A percentile compares a stretch with the other conserved stretches of the same genome.
These are phyloP conservation scores for Saccharomycopsis sp. DNA, from an alignment of 805 yeast species.

Conservation along the genomic window DNA sequence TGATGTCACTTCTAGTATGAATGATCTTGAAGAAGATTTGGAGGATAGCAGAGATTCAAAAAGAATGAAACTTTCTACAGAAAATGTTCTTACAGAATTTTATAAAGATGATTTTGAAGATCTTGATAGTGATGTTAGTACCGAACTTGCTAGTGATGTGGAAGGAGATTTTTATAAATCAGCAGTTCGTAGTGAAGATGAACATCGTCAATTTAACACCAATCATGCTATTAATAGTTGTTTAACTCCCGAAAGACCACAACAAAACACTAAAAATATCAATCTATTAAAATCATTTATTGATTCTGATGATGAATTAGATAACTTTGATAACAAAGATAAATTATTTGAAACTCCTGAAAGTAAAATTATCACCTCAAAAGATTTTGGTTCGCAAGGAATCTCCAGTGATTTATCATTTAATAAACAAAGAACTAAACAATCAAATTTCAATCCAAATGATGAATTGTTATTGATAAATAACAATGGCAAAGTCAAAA, in stretches of 20 bases:
- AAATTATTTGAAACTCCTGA: conserved; percentile 2
- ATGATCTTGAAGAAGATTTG: neutral
- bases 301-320: neutral
- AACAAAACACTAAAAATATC: neutral
- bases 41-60: too few species aligned
- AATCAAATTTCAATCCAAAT: too few species aligned
- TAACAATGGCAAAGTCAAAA: conserved; percentile 9
- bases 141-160: conserved; percentile 14
- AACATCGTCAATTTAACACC: neutral
- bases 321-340: neutral
- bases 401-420: too few species aligned
- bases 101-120: neutral
- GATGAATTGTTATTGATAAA: conserved; percentile 9
- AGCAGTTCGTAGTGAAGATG: conserved; percentile 1
- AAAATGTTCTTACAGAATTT: too few species aligned
- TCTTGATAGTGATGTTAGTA: conserved; percentile 14
- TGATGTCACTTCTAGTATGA: too few species aligned
- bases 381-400: too few species aligned
- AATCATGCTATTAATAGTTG: conserved; percentile 3
- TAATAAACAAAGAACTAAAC: too few species aligned
- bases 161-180: conserved; percentile 7
- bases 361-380: too few species aligned
- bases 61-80: too few species aligned
- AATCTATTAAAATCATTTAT: neutral
- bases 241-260: conserved; percentile 13